A percentile compares a stretch with the other conserved stretches of the same genome.
Conservation (phyloP, 2,329 filamentous ascomycete species). For the Elsinoe batatas region DNA sequence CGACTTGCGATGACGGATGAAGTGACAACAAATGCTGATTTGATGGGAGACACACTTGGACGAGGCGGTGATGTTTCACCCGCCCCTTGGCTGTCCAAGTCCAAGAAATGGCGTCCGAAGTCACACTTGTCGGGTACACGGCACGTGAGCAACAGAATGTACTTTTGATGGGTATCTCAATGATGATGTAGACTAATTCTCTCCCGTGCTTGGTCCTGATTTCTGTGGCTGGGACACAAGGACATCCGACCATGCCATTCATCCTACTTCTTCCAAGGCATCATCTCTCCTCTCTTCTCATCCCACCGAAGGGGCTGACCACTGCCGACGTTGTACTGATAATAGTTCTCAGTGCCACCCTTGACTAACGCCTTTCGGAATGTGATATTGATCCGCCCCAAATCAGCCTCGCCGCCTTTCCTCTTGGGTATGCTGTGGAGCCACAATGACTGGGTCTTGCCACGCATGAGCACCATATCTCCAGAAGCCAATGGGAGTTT, state of each 20-base stretch:
- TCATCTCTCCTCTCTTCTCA: slow-evolving; percentile 43
- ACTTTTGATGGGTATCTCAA: background rate
- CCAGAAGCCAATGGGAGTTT: slow-evolving; percentile 53
- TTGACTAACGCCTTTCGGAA: slow-evolving; percentile 62
- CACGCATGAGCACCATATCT: slow-evolving; percentile 72
- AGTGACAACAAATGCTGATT: too few relatives aligned
- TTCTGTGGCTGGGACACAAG: background rate
- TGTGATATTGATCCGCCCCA: slow-evolving; percentile 64
- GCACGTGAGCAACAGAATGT: too few relatives aligned
- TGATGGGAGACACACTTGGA: background rate
- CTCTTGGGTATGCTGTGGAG: slow-evolving; percentile 70
- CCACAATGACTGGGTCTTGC: slow-evolving; percentile 65
- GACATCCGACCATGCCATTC: background rate
- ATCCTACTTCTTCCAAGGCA: slow-evolving; percentile 22
- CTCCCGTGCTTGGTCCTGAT: background rate
- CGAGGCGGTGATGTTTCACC: background rate
- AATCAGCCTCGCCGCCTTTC: slow-evolving; percentile 50
- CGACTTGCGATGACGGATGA: too few relatives aligned
- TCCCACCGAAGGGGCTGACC: slow-evolving; percentile 64
- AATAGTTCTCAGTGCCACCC: slow-evolving; percentile 71
- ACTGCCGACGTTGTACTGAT: slow-evolving; percentile 68
- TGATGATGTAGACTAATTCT: background rate
- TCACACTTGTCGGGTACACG: too few relatives aligned
- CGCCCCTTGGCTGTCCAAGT: background rate
- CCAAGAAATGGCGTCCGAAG: too few relatives aligned